These are phyloP conservation scores for Ramalina peruviana DNA, from an alignment of 495 filamentous ascomycete species.

Conservation along the genomic window DNA sequence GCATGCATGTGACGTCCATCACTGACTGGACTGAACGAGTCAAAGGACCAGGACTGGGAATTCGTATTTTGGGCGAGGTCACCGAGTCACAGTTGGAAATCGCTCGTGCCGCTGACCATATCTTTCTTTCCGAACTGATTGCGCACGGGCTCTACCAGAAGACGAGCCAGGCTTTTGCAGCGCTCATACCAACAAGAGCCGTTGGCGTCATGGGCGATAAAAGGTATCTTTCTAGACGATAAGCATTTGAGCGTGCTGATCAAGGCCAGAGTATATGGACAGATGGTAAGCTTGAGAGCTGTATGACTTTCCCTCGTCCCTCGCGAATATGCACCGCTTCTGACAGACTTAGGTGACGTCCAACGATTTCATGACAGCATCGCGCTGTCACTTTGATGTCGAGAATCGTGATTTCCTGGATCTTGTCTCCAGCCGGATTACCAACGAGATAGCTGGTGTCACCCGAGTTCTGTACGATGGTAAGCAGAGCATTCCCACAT, in stretches of 20 bases:
- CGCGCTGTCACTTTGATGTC: neutral
- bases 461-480: constrained; percentile 48
- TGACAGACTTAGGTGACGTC: neutral
- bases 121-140: constrained; percentile 74
- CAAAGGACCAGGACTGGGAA: constrained; percentile 65
- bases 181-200: constrained; percentile 51
- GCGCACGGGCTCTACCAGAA: constrained; percentile 72
- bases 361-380: constrained; percentile 72
- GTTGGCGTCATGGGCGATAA: constrained; percentile 74
- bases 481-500: neutral
- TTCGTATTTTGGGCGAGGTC: constrained; percentile 82
- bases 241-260: neutral
- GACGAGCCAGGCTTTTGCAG: constrained; percentile 76
- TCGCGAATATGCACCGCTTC: neutral
- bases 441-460: constrained; percentile 73
- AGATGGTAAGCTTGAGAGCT: constrained; percentile 51
- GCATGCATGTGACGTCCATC: neutral
- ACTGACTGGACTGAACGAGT: constrained; percentile 3
- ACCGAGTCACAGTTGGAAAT: constrained; percentile 67
- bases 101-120: constrained; percentile 66
- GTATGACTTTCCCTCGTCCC: constrained; percentile 27
- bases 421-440: constrained; percentile 55
- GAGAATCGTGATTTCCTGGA: constrained; percentile 47
- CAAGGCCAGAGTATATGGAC: constrained; percentile 20
- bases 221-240: constrained; percentile 39